phyloP scores from a whole-genome alignment of 2,329 filamentous ascomycete genomes.

The Hymenoscyphus albidus region DNA sequence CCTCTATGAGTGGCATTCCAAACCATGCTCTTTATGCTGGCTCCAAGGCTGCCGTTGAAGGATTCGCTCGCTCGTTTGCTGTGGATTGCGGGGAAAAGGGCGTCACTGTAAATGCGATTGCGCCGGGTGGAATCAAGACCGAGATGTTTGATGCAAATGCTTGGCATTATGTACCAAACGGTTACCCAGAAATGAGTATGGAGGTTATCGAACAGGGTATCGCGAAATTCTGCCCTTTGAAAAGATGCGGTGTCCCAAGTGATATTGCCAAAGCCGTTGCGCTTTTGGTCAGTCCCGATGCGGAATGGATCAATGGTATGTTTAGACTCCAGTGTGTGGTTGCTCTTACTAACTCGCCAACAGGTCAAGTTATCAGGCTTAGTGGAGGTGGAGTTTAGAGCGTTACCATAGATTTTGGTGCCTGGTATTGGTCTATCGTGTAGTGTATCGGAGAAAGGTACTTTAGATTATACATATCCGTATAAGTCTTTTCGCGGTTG shows the following conservation, averaged over 20 bases:
- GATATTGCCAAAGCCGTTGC: slow-evolving; percentile 46
- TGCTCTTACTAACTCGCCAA: slow-evolving; percentile 3
- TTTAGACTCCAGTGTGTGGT: neutral
- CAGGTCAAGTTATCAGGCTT: slow-evolving; percentile 29
- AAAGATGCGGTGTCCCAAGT: slow-evolving; percentile 53
- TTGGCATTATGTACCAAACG: slow-evolving; percentile 57
- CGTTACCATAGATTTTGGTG: neutral
- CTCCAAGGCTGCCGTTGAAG: slow-evolving; percentile 71
- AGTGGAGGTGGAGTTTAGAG: slow-evolving; percentile 21
- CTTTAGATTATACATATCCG: neutral
- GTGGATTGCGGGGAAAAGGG: slow-evolving; percentile 52
- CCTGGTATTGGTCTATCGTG: neutral
- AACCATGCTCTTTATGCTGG: slow-evolving; percentile 73
- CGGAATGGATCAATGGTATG: slow-evolving; percentile 60
- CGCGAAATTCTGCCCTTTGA: slow-evolving; percentile 53
- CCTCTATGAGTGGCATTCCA: slow-evolving; percentile 62
- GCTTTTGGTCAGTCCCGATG: slow-evolving; percentile 50
- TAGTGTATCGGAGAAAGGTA: neutral
- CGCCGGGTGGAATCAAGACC: slow-evolving; percentile 63
- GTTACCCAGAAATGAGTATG: slow-evolving; percentile 49
- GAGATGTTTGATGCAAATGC: slow-evolving; percentile 65
- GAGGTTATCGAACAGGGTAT: slow-evolving; percentile 52
- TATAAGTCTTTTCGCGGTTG: too few species aligned
- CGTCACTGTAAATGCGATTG: slow-evolving; percentile 65
- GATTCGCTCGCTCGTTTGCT: slow-evolving; percentile 69